Conservation (phyloP, 2,329 filamentous ascomycete species). For the Thelonectria rubi region DNA sequence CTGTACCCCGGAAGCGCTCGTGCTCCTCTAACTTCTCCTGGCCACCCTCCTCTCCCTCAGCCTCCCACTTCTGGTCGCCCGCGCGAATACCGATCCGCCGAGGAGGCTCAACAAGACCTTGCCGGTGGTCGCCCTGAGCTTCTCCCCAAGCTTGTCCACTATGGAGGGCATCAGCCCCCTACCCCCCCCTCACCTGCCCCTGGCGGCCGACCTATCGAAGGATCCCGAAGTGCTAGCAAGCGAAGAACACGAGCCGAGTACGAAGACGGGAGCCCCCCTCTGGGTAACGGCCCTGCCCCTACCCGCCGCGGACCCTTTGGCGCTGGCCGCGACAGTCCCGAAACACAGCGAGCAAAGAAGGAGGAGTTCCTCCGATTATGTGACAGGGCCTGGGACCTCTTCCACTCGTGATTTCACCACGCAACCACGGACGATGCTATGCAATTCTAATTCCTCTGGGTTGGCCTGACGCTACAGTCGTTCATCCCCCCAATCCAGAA, state of each 20-base stretch:
- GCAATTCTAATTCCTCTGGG: slow-evolving; percentile 27
- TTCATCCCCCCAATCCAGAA: slow-evolving; percentile 24
- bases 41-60: slow-evolving; percentile 68
- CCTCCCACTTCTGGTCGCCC: slow-evolving; percentile 69
- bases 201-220: slow-evolving; percentile 56
- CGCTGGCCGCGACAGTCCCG: slow-evolving; percentile 82
- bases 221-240: slow-evolving; percentile 69
- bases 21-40: slow-evolving; percentile 79
- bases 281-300: slow-evolving; percentile 75
- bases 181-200: slow-evolving; percentile 85
- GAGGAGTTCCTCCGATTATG: slow-evolving; percentile 91
- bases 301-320: slow-evolving; percentile 76
- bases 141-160: slow-evolving; percentile 92
- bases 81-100: slow-evolving; percentile 92
- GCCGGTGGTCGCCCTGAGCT: slow-evolving; percentile 92
- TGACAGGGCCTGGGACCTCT: slow-evolving; percentile 92
- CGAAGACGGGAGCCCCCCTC: slow-evolving; percentile 89
- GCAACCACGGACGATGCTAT: slow-evolving; percentile 33
- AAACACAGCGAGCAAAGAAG: slow-evolving; percentile 85
- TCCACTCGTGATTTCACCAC: slow-evolving; percentile 76
- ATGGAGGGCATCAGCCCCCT: slow-evolving; percentile 91
- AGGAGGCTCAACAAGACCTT: slow-evolving; percentile 91
- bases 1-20: slow-evolving; percentile 69
- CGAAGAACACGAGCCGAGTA: slow-evolving; percentile 89
- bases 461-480: slow-evolving; percentile 10